Evolutionary conservation across 305 asterid species (phyloP).

Genomic region (Fraxinus xanthoxyloides): DNA sequence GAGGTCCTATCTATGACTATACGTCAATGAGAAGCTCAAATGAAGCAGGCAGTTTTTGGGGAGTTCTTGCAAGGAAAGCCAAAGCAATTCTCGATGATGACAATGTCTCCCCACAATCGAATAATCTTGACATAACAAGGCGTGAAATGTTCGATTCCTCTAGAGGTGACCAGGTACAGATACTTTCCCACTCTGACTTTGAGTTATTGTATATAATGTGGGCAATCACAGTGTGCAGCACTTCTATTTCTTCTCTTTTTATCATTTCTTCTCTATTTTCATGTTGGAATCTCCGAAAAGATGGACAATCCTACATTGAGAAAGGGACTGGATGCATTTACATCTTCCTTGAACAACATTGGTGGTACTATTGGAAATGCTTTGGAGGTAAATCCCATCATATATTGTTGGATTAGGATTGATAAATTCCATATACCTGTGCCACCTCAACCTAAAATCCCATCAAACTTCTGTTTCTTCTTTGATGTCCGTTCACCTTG

Average conservation of each 20-base stretch:
- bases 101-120: constrained; percentile 22
- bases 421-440: neutral
- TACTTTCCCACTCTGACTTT: neutral
- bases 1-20: constrained; percentile 54
- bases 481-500: neutral
- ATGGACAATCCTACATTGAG: constrained; percentile 55
- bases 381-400: constrained; percentile 45
- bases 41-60: constrained; percentile 82
- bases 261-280: neutral
- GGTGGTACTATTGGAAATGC: constrained; percentile 72
- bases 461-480: neutral
- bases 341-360: constrained; percentile 60
- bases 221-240: neutral
- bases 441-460: neutral
- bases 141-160: constrained; percentile 26
- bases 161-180: constrained; percentile 34
- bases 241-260: neutral
- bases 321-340: constrained; percentile 56
- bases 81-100: constrained; percentile 82
- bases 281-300: constrained; percentile 37
- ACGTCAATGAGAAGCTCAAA: constrained; percentile 55
- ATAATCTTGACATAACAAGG: constrained; percentile 13
- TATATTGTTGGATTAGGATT: neutral
- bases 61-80: constrained; percentile 85
- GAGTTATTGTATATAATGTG: neutral